phyloP scores from a whole-genome alignment of 73 alveolate species.

The Uronychia setigera region DNA sequence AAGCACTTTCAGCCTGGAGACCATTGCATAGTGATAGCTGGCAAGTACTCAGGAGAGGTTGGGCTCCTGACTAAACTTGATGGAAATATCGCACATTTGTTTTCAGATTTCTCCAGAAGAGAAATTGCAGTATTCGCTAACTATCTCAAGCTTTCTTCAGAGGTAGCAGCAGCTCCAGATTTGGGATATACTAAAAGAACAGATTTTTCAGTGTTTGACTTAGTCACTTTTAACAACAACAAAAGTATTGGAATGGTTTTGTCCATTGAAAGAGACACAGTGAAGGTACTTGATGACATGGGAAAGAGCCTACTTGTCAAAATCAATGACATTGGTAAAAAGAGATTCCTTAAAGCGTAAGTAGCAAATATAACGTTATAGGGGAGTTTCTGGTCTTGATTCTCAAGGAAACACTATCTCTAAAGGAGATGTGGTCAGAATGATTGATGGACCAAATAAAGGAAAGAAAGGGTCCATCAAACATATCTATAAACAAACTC shows the following conservation, averaged over 20 bases:
- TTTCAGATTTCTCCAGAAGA: slow-evolving; percentile 71
- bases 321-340: slow-evolving; percentile 70
- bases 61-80: slow-evolving; percentile 72
- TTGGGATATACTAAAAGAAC: slow-evolving; percentile 55
- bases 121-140: slow-evolving; percentile 65
- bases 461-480: slow-evolving; percentile 29
- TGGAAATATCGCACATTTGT: slow-evolving; percentile 60
- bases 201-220: slow-evolving; percentile 78
- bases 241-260: slow-evolving; percentile 78
- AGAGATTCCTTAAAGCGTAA: slow-evolving; percentile 13
- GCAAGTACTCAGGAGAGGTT: slow-evolving; percentile 81
- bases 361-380: slow-evolving; percentile 24
- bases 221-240: slow-evolving; percentile 69
- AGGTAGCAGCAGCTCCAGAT: slow-evolving; percentile 36
- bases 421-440: slow-evolving; percentile 79
- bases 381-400: slow-evolving; percentile 68
- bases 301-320: slow-evolving; percentile 74
- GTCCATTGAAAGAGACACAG: slow-evolving; percentile 66
- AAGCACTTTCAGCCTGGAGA: slow-evolving; percentile 89
- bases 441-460: slow-evolving; percentile 69
- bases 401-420: slow-evolving; percentile 75
- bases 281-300: slow-evolving; percentile 73
- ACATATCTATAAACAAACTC: slow-evolving; percentile 45
- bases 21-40: slow-evolving; percentile 78
- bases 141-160: slow-evolving; percentile 72